phyloP scores from a whole-genome alignment of 2,329 filamentous ascomycete species.

The Cryphonectria nitschkei region DNA sequence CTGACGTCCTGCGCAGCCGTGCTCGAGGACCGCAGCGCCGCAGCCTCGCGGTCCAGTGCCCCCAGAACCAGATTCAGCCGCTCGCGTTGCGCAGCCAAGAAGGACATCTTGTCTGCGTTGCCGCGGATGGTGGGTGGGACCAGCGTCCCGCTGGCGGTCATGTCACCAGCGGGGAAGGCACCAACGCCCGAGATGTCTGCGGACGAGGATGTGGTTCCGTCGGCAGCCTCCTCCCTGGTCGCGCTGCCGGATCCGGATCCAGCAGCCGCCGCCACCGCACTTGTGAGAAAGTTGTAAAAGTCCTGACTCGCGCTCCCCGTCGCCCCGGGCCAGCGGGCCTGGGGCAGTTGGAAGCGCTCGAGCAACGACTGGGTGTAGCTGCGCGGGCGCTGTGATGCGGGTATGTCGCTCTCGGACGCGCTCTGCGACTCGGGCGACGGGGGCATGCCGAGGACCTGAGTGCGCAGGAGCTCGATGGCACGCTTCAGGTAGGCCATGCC shows the following conservation, averaged over 20 bases:
- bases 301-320: constrained; percentile 48
- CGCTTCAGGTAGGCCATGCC: constrained; percentile 77
- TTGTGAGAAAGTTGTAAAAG: constrained; percentile 77
- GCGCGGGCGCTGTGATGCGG: constrained; percentile 41
- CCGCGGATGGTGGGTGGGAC: constrained; percentile 71
- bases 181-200: constrained; percentile 38
- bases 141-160: constrained; percentile 57
- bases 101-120: constrained; percentile 70
- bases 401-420: constrained; percentile 45
- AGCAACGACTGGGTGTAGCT: constrained; percentile 81
- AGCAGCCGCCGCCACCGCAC: constrained; percentile 69
- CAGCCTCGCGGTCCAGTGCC: constrained; percentile 79
- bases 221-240: constrained; percentile 28
- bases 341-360: constrained; percentile 82
- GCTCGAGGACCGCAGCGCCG: constrained; percentile 52
- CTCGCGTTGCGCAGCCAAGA: constrained; percentile 79
- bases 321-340: constrained; percentile 56
- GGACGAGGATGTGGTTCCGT: constrained; percentile 9
- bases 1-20: constrained; percentile 18
- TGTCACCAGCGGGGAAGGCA: constrained; percentile 42
- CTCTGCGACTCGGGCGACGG: constrained; percentile 49
- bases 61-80: constrained; percentile 73
- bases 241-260: constrained; percentile 15
- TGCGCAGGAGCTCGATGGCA: constrained; percentile 71
- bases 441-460: constrained; percentile 78